A percentile compares a stretch with the other conserved stretches of the same genome.
These are phyloP conservation scores for Aspergillus sojae DNA, from an alignment of 2,329 filamentous ascomycete species.

Conservation along the genomic window DNA sequence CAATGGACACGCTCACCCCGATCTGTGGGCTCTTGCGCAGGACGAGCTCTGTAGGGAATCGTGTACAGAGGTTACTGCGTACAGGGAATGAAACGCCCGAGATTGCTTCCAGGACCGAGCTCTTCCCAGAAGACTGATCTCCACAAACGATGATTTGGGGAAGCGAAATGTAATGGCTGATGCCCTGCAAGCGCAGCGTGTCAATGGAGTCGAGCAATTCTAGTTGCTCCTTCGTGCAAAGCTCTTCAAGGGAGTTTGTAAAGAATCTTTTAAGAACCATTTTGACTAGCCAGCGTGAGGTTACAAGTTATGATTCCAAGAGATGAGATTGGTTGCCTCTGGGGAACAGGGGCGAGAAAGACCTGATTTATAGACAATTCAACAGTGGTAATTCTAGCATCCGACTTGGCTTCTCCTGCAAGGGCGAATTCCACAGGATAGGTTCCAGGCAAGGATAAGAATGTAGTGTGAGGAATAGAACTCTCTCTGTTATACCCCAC, in stretches of 20 bases:
- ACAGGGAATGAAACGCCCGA: slow-evolving; percentile 64
- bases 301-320: no score
- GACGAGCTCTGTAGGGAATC: slow-evolving; percentile 63
- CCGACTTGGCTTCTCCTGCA: no score
- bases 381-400: no score
- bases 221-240: slow-evolving; percentile 53
- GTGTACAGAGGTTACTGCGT: slow-evolving; percentile 63
- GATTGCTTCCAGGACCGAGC: slow-evolving; percentile 63
- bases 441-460: no score
- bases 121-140: slow-evolving; percentile 67
- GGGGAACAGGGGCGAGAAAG: no score
- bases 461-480: no score
- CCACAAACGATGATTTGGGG: slow-evolving; percentile 67
- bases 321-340: no score
- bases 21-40: slow-evolving; percentile 41
- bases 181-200: slow-evolving; percentile 56
- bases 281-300: not conserved
- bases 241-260: slow-evolving; percentile 16
- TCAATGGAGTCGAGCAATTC: slow-evolving; percentile 61
- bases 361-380: no score
- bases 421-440: no score
- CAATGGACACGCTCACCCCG: slow-evolving; percentile 31
- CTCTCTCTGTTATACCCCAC: no score
- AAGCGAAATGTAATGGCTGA: slow-evolving; percentile 53
- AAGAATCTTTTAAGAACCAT: slow-evolving; percentile 1